phyloP scores from a whole-genome alignment of 2,329 filamentous ascomycete species.

The Epichloe amarillans region DNA sequence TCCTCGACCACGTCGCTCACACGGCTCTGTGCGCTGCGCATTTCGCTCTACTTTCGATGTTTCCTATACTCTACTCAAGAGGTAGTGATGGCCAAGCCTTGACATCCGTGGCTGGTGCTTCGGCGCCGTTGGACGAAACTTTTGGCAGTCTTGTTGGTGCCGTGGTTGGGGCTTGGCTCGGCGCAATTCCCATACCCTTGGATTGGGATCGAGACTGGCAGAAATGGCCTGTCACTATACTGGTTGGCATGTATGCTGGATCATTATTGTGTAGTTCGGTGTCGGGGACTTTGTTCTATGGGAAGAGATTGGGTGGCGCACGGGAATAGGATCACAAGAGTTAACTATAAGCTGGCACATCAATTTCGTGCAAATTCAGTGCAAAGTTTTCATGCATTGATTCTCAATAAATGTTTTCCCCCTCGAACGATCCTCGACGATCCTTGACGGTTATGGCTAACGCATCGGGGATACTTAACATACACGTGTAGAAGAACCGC shows the following conservation, averaged over 20 bases:
- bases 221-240: slow-evolving; percentile 87
- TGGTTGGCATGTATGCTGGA: slow-evolving; percentile 70
- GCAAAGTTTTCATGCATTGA: no score
- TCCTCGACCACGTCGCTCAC: slow-evolving; percentile 66
- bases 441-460: no score
- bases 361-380: neutral
- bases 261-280: slow-evolving; percentile 56
- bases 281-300: slow-evolving; percentile 38
- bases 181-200: slow-evolving; percentile 85
- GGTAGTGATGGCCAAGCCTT: slow-evolving; percentile 63
- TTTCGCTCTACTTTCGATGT: slow-evolving; percentile 62
- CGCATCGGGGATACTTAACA: no score
- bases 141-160: slow-evolving; percentile 74
- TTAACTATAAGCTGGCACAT: slow-evolving; percentile 4
- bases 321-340: slow-evolving; percentile 14
- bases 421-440: no score
- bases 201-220: slow-evolving; percentile 99
- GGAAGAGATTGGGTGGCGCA: slow-evolving; percentile 24
- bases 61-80: slow-evolving; percentile 75
- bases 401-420: no score
- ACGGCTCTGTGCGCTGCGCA: slow-evolving; percentile 74
- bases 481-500: no score
- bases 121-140: slow-evolving; percentile 66
- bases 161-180: slow-evolving; percentile 75
- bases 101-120: slow-evolving; percentile 52